Conservation (phyloP, 2,329 filamentous ascomycete species). For the Fusarium robinianum region DNA sequence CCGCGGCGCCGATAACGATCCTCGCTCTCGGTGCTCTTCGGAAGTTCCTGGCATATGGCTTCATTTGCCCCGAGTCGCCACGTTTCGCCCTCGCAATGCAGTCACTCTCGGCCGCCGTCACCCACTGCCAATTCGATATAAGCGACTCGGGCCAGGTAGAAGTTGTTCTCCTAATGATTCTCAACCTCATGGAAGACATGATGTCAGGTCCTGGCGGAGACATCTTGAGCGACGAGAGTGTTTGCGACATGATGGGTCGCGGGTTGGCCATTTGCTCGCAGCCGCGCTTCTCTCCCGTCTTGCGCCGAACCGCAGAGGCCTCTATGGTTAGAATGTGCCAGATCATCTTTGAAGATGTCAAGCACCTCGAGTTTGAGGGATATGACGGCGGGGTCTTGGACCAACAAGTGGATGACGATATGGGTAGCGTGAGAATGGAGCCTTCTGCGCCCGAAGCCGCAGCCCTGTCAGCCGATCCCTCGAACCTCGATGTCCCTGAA, state of each 20-base stretch:
- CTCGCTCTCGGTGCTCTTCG: constrained; percentile 90
- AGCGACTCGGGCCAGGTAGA: constrained; percentile 95
- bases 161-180: constrained; percentile 89
- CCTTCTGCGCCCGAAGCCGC: constrained; percentile 25
- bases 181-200: constrained; percentile 99
- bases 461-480: constrained; percentile 22
- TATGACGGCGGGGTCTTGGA: constrained; percentile 69
- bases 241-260: constrained; percentile 99
- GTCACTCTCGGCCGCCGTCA: constrained; percentile 89
- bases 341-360: constrained; percentile 93
- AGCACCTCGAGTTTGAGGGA: constrained; percentile 76
- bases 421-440: constrained; percentile 82
- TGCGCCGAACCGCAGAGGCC: constrained; percentile 90
- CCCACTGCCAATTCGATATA: constrained; percentile 96
- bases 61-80: constrained; percentile 83
- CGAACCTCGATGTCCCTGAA: constrained; percentile 25
- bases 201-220: constrained; percentile 91
- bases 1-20: constrained; percentile 93
- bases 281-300: constrained; percentile 83
- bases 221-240: constrained; percentile 94
- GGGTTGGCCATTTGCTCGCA: constrained; percentile 97
- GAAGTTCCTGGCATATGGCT: constrained; percentile 95
- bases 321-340: constrained; percentile 99
- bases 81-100: constrained; percentile 92
- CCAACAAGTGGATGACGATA: constrained; percentile 67